Evolutionary conservation across 495 filamentous ascomycete genomes (phyloP).

Genomic region (Neurospora sp.): DNA sequence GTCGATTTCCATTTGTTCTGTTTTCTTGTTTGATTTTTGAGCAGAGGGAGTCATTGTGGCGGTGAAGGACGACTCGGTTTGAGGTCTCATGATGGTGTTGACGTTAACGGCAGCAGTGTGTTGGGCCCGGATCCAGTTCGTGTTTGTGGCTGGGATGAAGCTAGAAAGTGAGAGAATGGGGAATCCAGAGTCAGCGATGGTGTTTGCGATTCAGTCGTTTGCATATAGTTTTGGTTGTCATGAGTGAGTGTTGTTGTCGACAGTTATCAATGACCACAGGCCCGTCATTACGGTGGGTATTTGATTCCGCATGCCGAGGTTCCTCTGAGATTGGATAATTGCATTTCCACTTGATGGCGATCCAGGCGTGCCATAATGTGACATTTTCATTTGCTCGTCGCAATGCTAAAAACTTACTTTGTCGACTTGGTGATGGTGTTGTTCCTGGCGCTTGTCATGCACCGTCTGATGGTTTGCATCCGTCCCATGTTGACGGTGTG

Average conservation of each 20-base stretch:
- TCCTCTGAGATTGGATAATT: background rate
- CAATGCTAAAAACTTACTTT: background rate
- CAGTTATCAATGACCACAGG: background rate
- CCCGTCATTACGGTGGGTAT: background rate
- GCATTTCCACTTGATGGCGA: background rate
- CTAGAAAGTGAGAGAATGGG: background rate
- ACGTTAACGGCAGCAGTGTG: background rate
- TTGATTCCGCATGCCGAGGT: background rate
- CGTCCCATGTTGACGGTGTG: background rate
- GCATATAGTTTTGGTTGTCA: background rate
- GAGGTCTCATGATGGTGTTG: background rate
- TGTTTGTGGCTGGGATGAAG: background rate
- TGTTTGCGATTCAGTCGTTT: background rate
- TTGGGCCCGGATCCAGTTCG: background rate
- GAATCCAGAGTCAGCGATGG: background rate
- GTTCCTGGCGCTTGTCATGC: background rate
- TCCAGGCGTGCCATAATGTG: background rate
- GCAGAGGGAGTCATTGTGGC: background rate
- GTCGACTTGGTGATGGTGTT: background rate
- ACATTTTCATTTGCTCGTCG: background rate
- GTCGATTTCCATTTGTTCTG: conserved; percentile 19
- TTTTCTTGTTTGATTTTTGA: background rate
- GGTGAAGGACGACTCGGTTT: background rate
- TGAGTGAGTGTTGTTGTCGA: background rate
- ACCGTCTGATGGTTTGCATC: background rate